Evolutionary conservation across 495 filamentous ascomycete species (phyloP).

Genomic region (Xylaria palmicola): DNA sequence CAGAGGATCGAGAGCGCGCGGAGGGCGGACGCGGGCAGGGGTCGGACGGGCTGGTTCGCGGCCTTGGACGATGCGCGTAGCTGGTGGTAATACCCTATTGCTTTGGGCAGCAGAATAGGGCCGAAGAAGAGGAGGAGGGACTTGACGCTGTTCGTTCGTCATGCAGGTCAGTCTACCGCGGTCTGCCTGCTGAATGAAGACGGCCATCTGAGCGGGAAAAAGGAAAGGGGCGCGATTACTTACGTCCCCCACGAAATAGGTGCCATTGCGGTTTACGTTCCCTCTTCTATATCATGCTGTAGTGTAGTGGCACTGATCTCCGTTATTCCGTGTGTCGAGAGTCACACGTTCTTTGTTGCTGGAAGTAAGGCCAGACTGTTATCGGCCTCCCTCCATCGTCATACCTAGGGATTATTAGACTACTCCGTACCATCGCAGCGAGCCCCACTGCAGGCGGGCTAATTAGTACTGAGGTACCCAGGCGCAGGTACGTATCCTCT

Average conservation of each 20-base stretch:
- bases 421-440: too few species aligned
- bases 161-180: neutral
- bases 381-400: neutral
- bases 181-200: too few species aligned
- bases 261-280: constrained; percentile 30
- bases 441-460: neutral
- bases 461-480: neutral
- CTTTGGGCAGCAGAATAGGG: constrained; percentile 75
- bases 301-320: neutral
- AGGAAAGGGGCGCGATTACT: too few species aligned
- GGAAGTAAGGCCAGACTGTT: constrained; percentile 14
- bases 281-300: constrained; percentile 19
- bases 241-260: constrained; percentile 50
- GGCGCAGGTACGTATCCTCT: neutral
- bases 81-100: constrained; percentile 67
- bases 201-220: too few species aligned
- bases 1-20: constrained; percentile 64
- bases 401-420: neutral
- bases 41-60: constrained; percentile 57
- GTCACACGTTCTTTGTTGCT: neutral
- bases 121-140: constrained; percentile 82
- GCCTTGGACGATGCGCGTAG: constrained; percentile 46
- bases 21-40: constrained; percentile 50
- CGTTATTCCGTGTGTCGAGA: neutral
- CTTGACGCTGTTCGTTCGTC: constrained; percentile 55